Base-by-base conservation (phyloP, 768 basidiomycete genomes). In the Pulveroboletus sp. region DNA sequence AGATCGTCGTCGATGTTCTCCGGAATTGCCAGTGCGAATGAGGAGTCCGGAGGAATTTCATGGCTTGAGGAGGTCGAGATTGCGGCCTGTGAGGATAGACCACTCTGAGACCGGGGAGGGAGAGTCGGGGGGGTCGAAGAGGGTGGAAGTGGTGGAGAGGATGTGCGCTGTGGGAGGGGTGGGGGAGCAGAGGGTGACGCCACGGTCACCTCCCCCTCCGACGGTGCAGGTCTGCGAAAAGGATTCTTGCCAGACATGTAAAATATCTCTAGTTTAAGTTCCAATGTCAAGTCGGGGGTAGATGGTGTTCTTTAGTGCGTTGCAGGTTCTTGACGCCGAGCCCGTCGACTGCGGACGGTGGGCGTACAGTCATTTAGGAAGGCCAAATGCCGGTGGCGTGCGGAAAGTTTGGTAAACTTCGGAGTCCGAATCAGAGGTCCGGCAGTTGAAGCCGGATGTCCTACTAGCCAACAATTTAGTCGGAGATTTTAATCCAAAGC, bases 1-100 rank as follows among this genome's bases (percentile, higher is more conserved):
- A 72, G 68, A 17, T 83, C 81, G n/a, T 82, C 83, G 2, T 69
- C 63, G 26, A 76, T 53, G n/a, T n/a, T 2, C 3, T 54, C 50
- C 26, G 5, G 3, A 26, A 46, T 37, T 6, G 8, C 10, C 6
- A 5, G 21, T 4, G 3, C 2, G 1, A 14, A 10, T 3, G 32
- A 26, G 4, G 18, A 11, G 5, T 13, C 17, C 27, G 41, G 18
- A 11, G 28, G 26, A 5, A 4, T 1, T 2, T 4, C 14, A 38
- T 13, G 15, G 14, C 26, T 38, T 2, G 55, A 27, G 27, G 55
- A 31, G 14, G 31, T 18, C 17, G 37, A 30, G 7, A 36, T 14
- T 8, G 18, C 15, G 6, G 53, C 8, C n/a, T 8, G 49, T 8
- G 18, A 39, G 13, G 50, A 40, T 30, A 27, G 43, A 7, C 36